These are phyloP conservation scores for Xerocomellus intermedius DNA, from an alignment of 768 basidiomycete species.

Conservation along the genomic window DNA sequence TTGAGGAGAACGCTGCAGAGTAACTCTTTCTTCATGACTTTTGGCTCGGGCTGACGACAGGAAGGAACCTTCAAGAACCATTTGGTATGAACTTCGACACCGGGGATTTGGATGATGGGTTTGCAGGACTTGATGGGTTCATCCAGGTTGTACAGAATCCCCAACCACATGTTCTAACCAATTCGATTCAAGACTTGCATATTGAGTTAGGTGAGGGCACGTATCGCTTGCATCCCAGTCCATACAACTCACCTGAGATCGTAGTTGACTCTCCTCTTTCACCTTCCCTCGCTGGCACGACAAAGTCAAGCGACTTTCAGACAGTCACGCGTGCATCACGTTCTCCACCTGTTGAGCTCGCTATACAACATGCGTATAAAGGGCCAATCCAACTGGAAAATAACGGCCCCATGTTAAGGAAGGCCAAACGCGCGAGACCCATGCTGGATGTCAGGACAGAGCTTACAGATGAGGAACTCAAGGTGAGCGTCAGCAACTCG, in stretches of 20 bases:
- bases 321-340: neutral
- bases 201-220: constrained; percentile 7
- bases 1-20: constrained; percentile 11
- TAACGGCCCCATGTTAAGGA: constrained; percentile 26
- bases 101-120: constrained; percentile 29
- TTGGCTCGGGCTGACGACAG: constrained; percentile 9
- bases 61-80: constrained; percentile 19
- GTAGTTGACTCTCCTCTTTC: constrained; percentile 6
- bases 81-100: constrained; percentile 13
- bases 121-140: constrained; percentile 3
- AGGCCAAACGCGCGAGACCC: constrained; percentile 51
- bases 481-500: constrained; percentile 39
- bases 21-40: constrained; percentile 4
- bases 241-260: neutral
- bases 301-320: constrained; percentile 7
- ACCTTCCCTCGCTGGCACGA: neutral
- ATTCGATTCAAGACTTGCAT: neutral
- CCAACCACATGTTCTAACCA: neutral
- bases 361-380: neutral
- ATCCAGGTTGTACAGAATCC: neutral
- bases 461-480: constrained; percentile 79
- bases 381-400: neutral
- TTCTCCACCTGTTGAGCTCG: constrained; percentile 3
- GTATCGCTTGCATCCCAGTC: neutral
- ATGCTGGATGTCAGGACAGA: constrained; percentile 75